A percentile compares a stretch with the other conserved stretches of the same genome.
phyloP scores from a whole-genome alignment of 176 grass and related monocot species.

The Thalia dealbata region DNA sequence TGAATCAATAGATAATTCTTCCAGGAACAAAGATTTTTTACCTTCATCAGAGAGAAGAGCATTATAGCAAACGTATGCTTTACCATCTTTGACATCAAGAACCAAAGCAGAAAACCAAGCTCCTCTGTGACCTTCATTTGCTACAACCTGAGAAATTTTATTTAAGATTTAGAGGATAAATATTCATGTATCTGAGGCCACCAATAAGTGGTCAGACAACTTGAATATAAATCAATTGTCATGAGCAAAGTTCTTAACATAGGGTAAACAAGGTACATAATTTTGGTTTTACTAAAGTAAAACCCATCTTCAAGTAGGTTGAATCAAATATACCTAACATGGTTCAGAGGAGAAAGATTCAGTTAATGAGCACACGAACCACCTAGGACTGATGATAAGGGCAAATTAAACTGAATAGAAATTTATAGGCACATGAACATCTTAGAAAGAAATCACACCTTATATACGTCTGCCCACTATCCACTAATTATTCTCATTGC shows the following conservation, averaged over 20 bases:
- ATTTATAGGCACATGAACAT: not conserved
- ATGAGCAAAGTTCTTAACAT: not conserved
- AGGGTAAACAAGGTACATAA: not conserved
- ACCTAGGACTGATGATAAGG: not conserved
- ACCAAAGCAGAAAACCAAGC: constrained; percentile 85
- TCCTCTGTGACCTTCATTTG: constrained; percentile 31
- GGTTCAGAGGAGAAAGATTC: not conserved
- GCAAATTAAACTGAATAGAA: not conserved
- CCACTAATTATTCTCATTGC: not conserved
- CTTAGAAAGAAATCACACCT: not conserved
- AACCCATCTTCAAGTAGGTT: not conserved
- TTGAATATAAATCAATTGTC: not conserved
- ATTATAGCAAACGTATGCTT: constrained; percentile 54
- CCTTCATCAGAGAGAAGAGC: constrained; percentile 47
- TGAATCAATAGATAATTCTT: not conserved
- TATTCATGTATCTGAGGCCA: too few relatives aligned
- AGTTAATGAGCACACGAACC: not conserved
- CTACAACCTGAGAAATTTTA: constrained; percentile 46
- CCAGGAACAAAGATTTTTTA: constrained; percentile 3
- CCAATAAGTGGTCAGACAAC: not conserved
- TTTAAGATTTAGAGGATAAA: not conserved
- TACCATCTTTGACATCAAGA: constrained; percentile 68
- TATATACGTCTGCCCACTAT: not conserved
- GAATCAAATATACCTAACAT: not conserved
- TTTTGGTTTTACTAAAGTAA: not conserved